Evolutionary conservation across 2,329 filamentous ascomycete genomes (phyloP).

Genomic region (Trichoderma koningii): DNA sequence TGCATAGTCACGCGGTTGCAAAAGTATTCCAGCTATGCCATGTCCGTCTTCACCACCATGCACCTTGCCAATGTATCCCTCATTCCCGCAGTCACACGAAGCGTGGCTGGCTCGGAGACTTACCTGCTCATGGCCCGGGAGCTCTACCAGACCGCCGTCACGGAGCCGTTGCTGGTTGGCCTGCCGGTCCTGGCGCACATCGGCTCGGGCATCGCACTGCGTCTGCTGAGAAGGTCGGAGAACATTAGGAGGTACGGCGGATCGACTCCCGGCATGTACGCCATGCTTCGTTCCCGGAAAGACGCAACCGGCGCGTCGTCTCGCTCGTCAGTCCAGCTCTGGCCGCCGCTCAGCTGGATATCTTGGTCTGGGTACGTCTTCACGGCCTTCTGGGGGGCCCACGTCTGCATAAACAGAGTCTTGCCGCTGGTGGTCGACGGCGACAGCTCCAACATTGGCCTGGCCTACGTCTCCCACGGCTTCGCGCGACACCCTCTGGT

Average conservation of each 20-base stretch:
- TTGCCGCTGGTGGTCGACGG: conserved; percentile 77
- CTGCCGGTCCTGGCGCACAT: conserved; percentile 76
- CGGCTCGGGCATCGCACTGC: conserved; percentile 72
- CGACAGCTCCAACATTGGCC: conserved; percentile 80
- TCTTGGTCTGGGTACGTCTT: conserved; percentile 73
- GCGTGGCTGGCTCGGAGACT: conserved; percentile 73
- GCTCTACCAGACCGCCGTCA: conserved; percentile 81
- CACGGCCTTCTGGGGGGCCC: conserved; percentile 64
- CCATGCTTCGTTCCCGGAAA: conserved; percentile 40
- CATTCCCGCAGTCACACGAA: conserved; percentile 73
- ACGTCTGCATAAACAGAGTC: conserved; percentile 74
- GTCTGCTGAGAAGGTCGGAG: conserved; percentile 71
- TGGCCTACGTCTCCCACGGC: conserved; percentile 82
- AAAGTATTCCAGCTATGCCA: conserved; percentile 86
- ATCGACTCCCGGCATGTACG: conserved; percentile 56
- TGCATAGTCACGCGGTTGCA: conserved; percentile 61
- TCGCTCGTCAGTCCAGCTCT: conserved; percentile 44
- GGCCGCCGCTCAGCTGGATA: conserved; percentile 72
- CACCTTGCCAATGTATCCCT: conserved; percentile 82
- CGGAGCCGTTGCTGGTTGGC: conserved; percentile 78
- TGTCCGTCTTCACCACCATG: conserved; percentile 72
- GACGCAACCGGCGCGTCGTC: conserved; percentile 32
- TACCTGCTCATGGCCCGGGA: conserved; percentile 90
- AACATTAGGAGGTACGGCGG: conserved; percentile 76
- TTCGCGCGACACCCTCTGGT: conserved; percentile 70